phyloP scores from a whole-genome alignment of 371 early-diverging fungal genomes.

The Syncephalastrum contaminatum region DNA sequence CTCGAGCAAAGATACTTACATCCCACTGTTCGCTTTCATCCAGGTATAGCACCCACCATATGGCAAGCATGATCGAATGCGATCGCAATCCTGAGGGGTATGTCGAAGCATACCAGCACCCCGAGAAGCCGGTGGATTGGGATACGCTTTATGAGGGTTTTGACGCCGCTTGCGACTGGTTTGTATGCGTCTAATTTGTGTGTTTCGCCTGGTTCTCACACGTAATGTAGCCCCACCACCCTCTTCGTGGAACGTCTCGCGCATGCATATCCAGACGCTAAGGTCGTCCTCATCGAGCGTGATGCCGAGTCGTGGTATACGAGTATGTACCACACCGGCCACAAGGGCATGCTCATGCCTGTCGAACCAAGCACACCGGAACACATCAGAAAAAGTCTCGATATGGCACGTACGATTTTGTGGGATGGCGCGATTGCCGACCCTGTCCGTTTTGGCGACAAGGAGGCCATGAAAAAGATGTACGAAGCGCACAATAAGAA shows the following conservation, averaged over 20 bases:
- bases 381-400: neutral
- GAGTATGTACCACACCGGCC: constrained; percentile 25
- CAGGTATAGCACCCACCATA: constrained; percentile 21
- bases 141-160: constrained; percentile 13
- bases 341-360: neutral
- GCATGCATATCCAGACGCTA: constrained; percentile 33
- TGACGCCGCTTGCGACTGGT: constrained; percentile 16
- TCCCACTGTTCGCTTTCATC: no score
- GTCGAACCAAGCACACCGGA: no score
- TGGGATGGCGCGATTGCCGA: constrained; percentile 23
- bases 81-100: constrained; percentile 4
- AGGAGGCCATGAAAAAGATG: constrained; percentile 16
- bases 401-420: constrained; percentile 8
- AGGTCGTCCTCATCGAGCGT: constrained; percentile 28
- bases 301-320: constrained; percentile 37
- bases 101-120: constrained; percentile 8
- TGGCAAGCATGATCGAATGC: constrained; percentile 3
- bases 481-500: constrained; percentile 27
- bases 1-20: no score
- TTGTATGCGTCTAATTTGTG: neutral
- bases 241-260: constrained; percentile 15
- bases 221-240: constrained; percentile 1
- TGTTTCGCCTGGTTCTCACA: constrained; percentile 10
- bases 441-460: constrained; percentile 12
- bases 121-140: constrained; percentile 7